Evolutionary conservation across 805 yeast species (phyloP), one percentile per base, ranked within the genome.

Genomic region (Debaryomyces hansenii): DNA sequence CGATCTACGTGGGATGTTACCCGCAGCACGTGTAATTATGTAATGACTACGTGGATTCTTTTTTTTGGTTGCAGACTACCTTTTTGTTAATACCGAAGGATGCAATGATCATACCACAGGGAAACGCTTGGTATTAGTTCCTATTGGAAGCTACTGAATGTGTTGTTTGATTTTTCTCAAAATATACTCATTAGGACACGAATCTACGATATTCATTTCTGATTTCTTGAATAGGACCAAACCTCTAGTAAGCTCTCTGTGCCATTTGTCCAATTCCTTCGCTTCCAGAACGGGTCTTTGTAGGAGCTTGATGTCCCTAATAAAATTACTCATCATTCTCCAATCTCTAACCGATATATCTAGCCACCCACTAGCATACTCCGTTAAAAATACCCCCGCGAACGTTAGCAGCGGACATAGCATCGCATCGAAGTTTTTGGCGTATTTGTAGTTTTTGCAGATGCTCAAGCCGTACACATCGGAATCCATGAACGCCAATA

Each of bases 391-490:
- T 7, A 73, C 76, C 0, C 84, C 85, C 4, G 70, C 59, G 50
- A 57, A 72, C 12, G 40, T 37, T 11, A 62, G 31, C 20, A 40
- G n/a, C 10, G 41, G 45, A 40, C 51, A 41, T 18, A n/a, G 37
- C 9, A 24, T 15, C 14, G 45, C 40, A 33, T 4, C 18, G 47
- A 51, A 4, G 37, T 21, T 29, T 27, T 40, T 49, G 40, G 12
- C 70, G 58, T 42, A 41, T 37, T 53, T 59, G 61, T 56, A 74
- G 45, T 74, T 76, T 21, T 68, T 56, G 46, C 73, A 64, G 29
- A 84, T 84, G 52, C 72, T 70, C 8, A 82, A 56, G 0, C 90
- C 90, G 57, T 80, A 80, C 2, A 85, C 78, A 53, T 85, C 90
- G 12, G 85, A 75, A 57, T 85, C 90, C 21, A 83, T 81, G 29